Evolutionary conservation across 768 basidiomycete species (phyloP).

Genomic region (Candolleomyces aberdarensis): DNA sequence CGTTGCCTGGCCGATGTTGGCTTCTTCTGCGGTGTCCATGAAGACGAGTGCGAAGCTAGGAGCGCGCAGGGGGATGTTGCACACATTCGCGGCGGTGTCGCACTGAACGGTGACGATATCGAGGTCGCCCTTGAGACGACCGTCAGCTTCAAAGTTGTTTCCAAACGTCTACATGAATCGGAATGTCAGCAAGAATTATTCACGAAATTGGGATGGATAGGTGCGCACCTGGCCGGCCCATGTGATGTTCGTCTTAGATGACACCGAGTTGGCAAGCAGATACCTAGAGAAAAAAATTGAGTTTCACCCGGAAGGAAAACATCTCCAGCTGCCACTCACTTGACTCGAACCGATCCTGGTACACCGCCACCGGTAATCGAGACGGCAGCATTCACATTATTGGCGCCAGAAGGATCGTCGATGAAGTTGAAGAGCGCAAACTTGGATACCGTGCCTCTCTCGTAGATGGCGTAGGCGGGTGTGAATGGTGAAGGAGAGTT

Average conservation of each 20-base stretch:
- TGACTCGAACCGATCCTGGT: constrained; percentile 46
- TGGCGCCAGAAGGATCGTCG: constrained; percentile 55
- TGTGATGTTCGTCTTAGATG: constrained; percentile 61
- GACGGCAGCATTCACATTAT: constrained; percentile 49
- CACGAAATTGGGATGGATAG: not conserved
- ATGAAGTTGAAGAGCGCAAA: constrained; percentile 74
- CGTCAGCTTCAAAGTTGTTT: constrained; percentile 60
- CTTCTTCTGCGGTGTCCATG: constrained; percentile 18
- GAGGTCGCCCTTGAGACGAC: constrained; percentile 54
- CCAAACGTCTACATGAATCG: constrained; percentile 52
- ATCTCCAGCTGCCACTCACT: constrained; percentile 53
- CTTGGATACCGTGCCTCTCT: constrained; percentile 56
- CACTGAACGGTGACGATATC: constrained; percentile 60
- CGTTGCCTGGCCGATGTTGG: constrained; percentile 20
- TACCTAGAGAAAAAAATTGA: constrained; percentile 36
- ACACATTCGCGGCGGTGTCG: constrained; percentile 47
- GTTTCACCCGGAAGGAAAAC: constrained; percentile 38
- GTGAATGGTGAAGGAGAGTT: constrained; percentile 49
- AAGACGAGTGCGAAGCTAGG: constrained; percentile 76
- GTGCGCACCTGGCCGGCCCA: constrained; percentile 71
- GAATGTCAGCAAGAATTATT: not conserved
- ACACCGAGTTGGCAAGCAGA: constrained; percentile 51
- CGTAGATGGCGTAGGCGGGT: constrained; percentile 73
- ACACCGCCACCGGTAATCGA: constrained; percentile 45
- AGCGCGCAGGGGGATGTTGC: constrained; percentile 60